Percentiles rank a stretch among this genome's conserved stretches.
phyloP scores from a whole-genome alignment of 495 filamentous ascomycete genomes.

The Penicillium bialowiezense region DNA sequence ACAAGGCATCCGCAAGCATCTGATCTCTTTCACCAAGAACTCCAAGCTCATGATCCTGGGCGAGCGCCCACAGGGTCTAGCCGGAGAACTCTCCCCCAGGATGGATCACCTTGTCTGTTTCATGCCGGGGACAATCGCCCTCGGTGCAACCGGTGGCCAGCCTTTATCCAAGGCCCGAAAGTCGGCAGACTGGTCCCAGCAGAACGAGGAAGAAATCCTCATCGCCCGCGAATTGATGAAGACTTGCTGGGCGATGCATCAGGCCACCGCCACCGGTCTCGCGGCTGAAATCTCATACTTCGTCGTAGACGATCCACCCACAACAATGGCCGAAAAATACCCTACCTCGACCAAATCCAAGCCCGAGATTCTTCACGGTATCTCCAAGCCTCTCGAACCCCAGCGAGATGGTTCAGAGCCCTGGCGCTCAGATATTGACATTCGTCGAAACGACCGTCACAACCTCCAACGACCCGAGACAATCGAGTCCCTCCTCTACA shows the following conservation, averaged over 20 bases:
- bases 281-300: constrained; percentile 94
- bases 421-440: constrained; percentile 73
- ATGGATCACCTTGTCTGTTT: constrained; percentile 99
- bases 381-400: constrained; percentile 31
- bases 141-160: constrained; percentile 78
- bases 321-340: constrained; percentile 42
- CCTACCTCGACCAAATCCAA: constrained; percentile 28
- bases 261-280: constrained; percentile 78
- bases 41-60: constrained; percentile 80
- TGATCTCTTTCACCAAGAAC: constrained; percentile 81
- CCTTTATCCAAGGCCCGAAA: constrained; percentile 72
- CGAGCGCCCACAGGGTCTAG: constrained; percentile 76
- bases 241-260: constrained; percentile 97
- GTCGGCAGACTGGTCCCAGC: constrained; percentile 64
- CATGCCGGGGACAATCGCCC: constrained; percentile 91
- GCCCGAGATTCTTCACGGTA: constrained; percentile 27
- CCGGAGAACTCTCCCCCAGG: constrained; percentile 66
- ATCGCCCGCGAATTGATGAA: constrained; percentile 89
- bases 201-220: constrained; percentile 81
- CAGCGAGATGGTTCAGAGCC: constrained; percentile 18
- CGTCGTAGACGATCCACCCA: constrained; percentile 55
- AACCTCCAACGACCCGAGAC: constrained; percentile 98
- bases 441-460: constrained; percentile 74
- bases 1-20: constrained; percentile 81
- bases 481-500: constrained; percentile 91